Evolutionary conservation across 2,329 filamentous ascomycete genomes (phyloP), one percentile per base, ranked within the genome.

Genomic region (Aureobasidium vineae): DNA sequence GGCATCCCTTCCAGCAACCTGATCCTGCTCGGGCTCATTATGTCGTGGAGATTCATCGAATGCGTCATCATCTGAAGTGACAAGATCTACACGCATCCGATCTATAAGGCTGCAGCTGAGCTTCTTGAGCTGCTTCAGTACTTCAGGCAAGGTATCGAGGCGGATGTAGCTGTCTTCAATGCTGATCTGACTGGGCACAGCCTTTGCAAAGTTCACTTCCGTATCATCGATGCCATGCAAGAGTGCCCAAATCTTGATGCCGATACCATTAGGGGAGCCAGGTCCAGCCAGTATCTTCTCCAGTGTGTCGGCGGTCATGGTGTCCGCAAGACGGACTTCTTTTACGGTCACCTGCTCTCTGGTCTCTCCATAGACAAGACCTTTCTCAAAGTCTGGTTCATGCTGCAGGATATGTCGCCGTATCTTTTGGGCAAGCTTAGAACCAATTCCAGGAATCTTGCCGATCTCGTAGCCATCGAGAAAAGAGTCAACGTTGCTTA

Each of bases 81-180:
- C 77, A 1, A 97, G 82, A 74, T 98, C 94, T 1, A 84, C 79
- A 50, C 89, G 86, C 89, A 97, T 93, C 38, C 93, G 85, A 38
- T 85, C 85, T 15, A 97, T 76, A 11, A 98, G 80, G 70, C 90
- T 92, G 15, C 80, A 81, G 0, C 89, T 83, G 2, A 97, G 79
- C 68, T 85, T 83, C n/a, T 80, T 77, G 47, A 97, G 80, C 77
- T 96, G 89, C 69, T 85, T 85, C 49, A 81, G 78, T 36, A 96
- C 86, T 67, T 88, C 83, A 0, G 85, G 76, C 61, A 89, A 75
- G 0, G 83, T 87, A 70, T 89, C 85, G 1, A 97, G 80, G 0
- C 87, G 86, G 28, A 86, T 84, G 75, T 96, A 98, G 19, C 92
- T 95, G 77, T 98, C 93, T 75, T 98, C 94, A 69, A 98, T 95